Evolutionary conservation across 2,329 filamentous ascomycete species (phyloP), one percentile per base, ranked within the genome.

Genomic region (Pezicula carpinea): DNA sequence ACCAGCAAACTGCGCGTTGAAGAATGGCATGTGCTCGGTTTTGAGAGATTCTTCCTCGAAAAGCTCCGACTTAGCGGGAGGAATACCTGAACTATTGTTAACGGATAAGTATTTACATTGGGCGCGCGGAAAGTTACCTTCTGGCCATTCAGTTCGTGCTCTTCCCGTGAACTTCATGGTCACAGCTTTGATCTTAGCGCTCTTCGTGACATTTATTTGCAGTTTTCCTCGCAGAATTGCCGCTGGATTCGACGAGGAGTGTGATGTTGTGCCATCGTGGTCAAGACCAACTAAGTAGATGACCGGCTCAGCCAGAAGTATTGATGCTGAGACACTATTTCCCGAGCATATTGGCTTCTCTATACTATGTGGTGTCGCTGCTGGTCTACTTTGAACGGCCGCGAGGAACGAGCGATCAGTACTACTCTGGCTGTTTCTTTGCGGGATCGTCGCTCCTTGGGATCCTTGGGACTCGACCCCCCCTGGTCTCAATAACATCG

Each of bases 71-170:
- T 95, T 96, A 48, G 85, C 77, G 0, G 91, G 90, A 3, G 93
- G 92, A 23, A 97, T 93, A 43, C 90, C 82, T 82, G 31, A 44
- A 18, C 39, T 29, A 41, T 15, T 15, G 41, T 33, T 39, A 36
- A 23, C 14, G 17, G 11, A 40, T 13, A 29, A 15, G 17, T 14
- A 21, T 29, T 34, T 18, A 32, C 18, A n/a, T 31, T 14, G 19
- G n/a, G 40, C 29, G 31, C 6, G 29, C 39, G 46, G 15, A 18
- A 29, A 75, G 77, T 87, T 71, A 79, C 82, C 89, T 71, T 97
- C 93, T 14, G 93, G 92, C 93, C 93, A 99, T 62, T 96, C 90
- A 1, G 93, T 97, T 53, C 86, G 80, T 3, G 90, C 89, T 62
- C 83, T 85, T 23, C 92, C 93, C 34, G 84, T 80, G 57, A 99